Base-by-base conservation (phyloP, 179 eudicot genomes). In the Beta lomatogona region DNA sequence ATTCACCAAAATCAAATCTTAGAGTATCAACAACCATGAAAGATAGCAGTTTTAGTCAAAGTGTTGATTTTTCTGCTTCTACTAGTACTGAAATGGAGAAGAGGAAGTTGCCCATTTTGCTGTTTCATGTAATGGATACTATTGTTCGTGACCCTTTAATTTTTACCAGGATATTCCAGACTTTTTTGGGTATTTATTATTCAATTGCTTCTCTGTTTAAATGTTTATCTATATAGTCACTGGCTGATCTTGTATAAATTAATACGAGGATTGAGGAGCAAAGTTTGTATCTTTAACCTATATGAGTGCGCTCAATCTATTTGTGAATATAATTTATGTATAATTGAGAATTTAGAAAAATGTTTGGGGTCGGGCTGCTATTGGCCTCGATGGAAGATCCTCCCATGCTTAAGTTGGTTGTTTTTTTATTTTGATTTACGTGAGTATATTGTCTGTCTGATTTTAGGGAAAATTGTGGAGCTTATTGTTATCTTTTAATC, bases 41-140 rank as follows among this genome's bases (percentile, higher is more conserved):
- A 53, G 44, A 22, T 71, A 77, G 53, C 58, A 53, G 55, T 61
- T 54, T 25, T 65, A 28, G 6, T 61, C 36, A 16, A 28, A 53
- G 71, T 63, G 18, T 45, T 15, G 71, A n/a, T 71, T 53, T 55
- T 55, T 53, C 48, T 41, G 21, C 25, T 44, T 57, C 45, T 67
- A 73, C 78, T 59, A 36, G 76, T 78, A 21, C 69, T 59, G 21
- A 73, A 63, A 71, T 3, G 22, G 79, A 66, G 76, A 70, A 75
- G 44, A 83, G 91, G 57, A 89, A 89, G 86, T 89, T 94, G 31
- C 98, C 98, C 14, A 77, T 95, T 25, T 80, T 95, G 83, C 77
- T 95, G 21, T 95, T 95, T 85, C 97, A 95, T 89, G 88, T 95
- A 14, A 93, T 95, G 98, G 97, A 93, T 81, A 95, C 98, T 1